Evolutionary conservation across 2,329 filamentous ascomycete genomes (phyloP).

Genomic region (Calonectria hongkongensis): DNA sequence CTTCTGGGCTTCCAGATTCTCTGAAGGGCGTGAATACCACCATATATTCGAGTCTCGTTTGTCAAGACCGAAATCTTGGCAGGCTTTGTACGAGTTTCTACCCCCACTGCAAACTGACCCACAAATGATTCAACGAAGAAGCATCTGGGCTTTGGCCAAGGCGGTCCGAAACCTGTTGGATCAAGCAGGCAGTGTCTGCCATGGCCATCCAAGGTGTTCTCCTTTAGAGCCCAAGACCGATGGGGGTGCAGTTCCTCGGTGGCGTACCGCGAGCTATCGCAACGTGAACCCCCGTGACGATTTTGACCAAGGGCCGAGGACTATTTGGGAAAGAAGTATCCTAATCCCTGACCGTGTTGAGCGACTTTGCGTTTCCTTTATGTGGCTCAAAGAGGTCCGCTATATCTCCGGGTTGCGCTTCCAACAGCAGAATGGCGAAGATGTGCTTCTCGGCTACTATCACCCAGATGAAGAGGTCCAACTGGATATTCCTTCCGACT

Average conservation of each 20-base stretch:
- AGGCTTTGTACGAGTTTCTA: background rate
- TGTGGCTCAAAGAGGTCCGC: background rate
- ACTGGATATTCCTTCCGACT: background rate
- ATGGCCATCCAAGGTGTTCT: background rate
- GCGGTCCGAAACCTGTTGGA: background rate
- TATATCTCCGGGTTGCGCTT: slow-evolving; percentile 20
- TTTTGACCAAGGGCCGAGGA: background rate
- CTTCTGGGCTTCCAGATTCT: slow-evolving; percentile 16
- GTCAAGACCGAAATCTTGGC: slow-evolving; percentile 5
- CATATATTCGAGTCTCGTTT: background rate
- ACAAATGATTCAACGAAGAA: slow-evolving; percentile 1
- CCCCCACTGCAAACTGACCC: background rate
- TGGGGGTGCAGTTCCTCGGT: background rate
- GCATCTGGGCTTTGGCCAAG: background rate
- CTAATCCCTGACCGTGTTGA: background rate
- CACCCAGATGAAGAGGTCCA: background rate
- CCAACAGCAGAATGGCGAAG: background rate
- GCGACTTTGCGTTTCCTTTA: background rate
- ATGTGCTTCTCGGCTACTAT: background rate
- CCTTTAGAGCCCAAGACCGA: background rate
- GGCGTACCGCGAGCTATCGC: background rate
- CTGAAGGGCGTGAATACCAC: background rate
- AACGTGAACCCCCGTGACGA: background rate
- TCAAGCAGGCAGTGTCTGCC: background rate
- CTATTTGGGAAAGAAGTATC: background rate